Evolutionary conservation across 768 basidiomycete species (phyloP), one percentile per base, ranked within the genome.

Genomic region (Boletus subcaerulescens): DNA sequence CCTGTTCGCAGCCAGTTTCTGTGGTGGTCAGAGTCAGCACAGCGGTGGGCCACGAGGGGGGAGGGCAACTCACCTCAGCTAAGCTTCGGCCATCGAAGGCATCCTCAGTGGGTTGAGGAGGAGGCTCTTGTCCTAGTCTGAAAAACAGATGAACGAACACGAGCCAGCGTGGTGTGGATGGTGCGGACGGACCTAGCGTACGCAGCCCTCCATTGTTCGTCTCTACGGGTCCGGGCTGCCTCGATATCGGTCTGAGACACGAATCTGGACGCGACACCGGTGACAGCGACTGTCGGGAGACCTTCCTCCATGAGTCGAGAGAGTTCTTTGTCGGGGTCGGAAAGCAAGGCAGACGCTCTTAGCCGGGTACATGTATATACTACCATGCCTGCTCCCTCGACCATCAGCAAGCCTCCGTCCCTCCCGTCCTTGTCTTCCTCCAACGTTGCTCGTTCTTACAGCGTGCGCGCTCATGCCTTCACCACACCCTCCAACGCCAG

Each of bases 1-100:
- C 79, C 82, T 89, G 69, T 93, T 93, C 42, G 90, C 89, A 61
- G 91, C 91, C 53, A 93, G 78, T 91, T 92, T 91, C 91, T 93
- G 50, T 13, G 52, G 51, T 13, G 26, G 47, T 35, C 22, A 31
- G 45, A 48, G 57, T 59, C 40, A 61, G 62, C 51, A 56, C 53
- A 45, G 47, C 49, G 48, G 40, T 38, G n/a, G n/a, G n/a, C 8
- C 43, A 22, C 54, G 24, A 45, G 9, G 17, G 18, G 39, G 72
- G n/a, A n/a, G 32, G 45, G 20, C 26, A 29, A 68, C 86, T 75
- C 74, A 89, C 91, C 85, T 93, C 91, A 72, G 91, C 91, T 40
- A 93, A 77, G 70, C 91, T 92, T 61, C 91, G 77, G 48, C 91
- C 91, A 69, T 93, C 91, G 65, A 85, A 91, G 3, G 76, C 76